Percentiles rank a stretch among this genome's conserved stretches.
These are phyloP conservation scores for Rhizopogon roseolus DNA, from an alignment of 768 basidiomycete species.

Conservation along the genomic window DNA sequence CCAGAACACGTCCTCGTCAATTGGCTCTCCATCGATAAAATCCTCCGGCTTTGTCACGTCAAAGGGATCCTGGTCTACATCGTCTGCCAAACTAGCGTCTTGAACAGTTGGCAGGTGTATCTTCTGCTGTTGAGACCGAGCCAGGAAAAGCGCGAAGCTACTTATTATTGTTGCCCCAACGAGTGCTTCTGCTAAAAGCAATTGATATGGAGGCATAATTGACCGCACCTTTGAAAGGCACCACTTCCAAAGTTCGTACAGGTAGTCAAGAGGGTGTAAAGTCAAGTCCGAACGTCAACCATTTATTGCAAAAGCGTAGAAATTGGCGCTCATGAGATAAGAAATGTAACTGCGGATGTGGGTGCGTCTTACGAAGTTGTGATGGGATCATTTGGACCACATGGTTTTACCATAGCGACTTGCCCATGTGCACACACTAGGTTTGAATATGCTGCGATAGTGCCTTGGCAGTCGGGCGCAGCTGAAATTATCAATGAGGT, in stretches of 20 bases:
- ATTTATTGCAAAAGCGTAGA: too few species aligned
- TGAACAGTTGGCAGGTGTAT: slow-evolving; percentile 41
- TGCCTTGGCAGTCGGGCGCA: too few species aligned
- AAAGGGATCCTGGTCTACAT: slow-evolving; percentile 46
- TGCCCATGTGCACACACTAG: too few species aligned
- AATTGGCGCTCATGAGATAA: too few species aligned
- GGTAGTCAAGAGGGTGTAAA: too few species aligned
- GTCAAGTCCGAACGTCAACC: too few species aligned
- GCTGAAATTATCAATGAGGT: too few species aligned
- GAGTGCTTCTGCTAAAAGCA: slow-evolving; percentile 48
- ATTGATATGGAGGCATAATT: slow-evolving; percentile 56
- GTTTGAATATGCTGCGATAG: too few species aligned
- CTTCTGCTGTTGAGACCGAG: slow-evolving; percentile 40
- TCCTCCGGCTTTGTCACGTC: slow-evolving; percentile 74
- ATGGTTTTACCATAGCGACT: too few species aligned
- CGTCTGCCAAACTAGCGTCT: slow-evolving; percentile 12
- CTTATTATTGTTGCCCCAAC: slow-evolving; percentile 41
- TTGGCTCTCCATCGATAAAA: slow-evolving; percentile 58
- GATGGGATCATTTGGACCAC: too few species aligned
- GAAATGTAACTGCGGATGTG: too few species aligned
- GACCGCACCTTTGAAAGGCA: neutral
- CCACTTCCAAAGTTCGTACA: neutral
- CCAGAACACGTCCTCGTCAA: slow-evolving; percentile 61
- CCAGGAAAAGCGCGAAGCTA: slow-evolving; percentile 36
- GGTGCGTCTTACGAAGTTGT: too few species aligned